These are phyloP conservation scores for Arachnopeziza araneosa DNA, from an alignment of 2,329 filamentous ascomycete genomes.

Conservation along the genomic window DNA sequence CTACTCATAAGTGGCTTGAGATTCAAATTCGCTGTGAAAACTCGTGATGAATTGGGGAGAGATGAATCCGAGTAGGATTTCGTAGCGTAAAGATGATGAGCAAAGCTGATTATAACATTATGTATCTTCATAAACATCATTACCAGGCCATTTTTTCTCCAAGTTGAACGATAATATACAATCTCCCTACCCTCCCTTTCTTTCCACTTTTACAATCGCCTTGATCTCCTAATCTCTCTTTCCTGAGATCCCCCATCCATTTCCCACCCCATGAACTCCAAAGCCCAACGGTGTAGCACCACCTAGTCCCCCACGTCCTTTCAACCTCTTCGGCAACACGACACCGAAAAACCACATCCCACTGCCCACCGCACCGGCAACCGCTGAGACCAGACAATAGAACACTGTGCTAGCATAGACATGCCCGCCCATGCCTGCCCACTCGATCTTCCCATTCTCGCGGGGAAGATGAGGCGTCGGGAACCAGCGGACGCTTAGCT, in stretches of 20 bases:
- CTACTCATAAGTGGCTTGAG: no score
- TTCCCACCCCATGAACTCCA: constrained; percentile 22
- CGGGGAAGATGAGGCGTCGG: constrained; percentile 65
- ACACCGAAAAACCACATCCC: constrained; percentile 57
- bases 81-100: neutral
- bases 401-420: constrained; percentile 59
- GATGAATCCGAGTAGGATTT: no score
- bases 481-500: constrained; percentile 83
- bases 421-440: constrained; percentile 59
- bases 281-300: constrained; percentile 27
- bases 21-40: no score
- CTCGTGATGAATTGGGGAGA: no score
- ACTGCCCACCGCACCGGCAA: constrained; percentile 48
- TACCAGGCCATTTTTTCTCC: neutral
- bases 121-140: neutral
- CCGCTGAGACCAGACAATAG: constrained; percentile 54
- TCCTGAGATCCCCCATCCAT: constrained; percentile 17
- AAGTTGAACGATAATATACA: neutral
- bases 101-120: neutral
- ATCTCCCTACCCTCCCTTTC: neutral
- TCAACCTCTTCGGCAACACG: constrained; percentile 44
- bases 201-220: neutral
- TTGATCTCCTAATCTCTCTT: constrained; percentile 16
- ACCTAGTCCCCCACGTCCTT: constrained; percentile 16
- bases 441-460: constrained; percentile 59